Base-by-base conservation (phyloP, 192 early-diverging fungal species). In the Entomortierella parvispora region DNA sequence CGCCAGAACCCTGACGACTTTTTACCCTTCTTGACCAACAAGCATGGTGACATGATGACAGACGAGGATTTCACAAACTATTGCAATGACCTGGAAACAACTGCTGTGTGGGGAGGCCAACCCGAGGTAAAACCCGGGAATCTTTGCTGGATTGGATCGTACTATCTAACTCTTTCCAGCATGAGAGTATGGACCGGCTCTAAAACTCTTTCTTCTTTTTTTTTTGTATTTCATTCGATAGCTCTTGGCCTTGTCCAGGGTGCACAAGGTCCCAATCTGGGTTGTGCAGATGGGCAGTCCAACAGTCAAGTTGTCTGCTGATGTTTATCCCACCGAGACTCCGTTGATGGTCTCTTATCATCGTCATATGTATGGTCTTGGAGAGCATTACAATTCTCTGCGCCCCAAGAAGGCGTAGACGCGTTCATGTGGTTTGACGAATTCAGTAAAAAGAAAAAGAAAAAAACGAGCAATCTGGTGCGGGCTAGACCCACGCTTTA, bases 361-460 rank as follows among this genome's bases (percentile, higher is more conserved):
- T 72, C 88, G 90, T 43, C 90, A 97, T 69, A 90, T 93, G 57
- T 97, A 92, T 80, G 95, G 95, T 29, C 84, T 99, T 18, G 97
- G 97, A 28, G 93, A 94, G 69, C 97, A 99, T 89, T 99, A 99
- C 84, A 99, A 99, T 70, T 96, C 94, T 8, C 32, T 77, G 33
- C 52, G 74, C 1, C 66, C 74, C 22, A 72, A 52, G 49, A 40
- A 12, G 12, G 37, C 37, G 12, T 40, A 40, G 37, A 40, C 37
- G 7, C 12, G 12, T 40, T 40, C 5, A 9, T 40, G 7, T 40
- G 5, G 5, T 12, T 40, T 40, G 5, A 40, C 12, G 5, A 5
- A 9, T 40, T 40, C 37, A 9, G 5, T 40, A 40, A 12, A 40
- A 40, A 40, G 37, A 40, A 12, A 40, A 12, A 40, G 37, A 5